A percentile compares a stretch with the other conserved stretches of the same genome.
These are phyloP conservation scores for Fusarium albidum DNA, from an alignment of 2,329 filamentous ascomycete species.

Conservation along the genomic window DNA sequence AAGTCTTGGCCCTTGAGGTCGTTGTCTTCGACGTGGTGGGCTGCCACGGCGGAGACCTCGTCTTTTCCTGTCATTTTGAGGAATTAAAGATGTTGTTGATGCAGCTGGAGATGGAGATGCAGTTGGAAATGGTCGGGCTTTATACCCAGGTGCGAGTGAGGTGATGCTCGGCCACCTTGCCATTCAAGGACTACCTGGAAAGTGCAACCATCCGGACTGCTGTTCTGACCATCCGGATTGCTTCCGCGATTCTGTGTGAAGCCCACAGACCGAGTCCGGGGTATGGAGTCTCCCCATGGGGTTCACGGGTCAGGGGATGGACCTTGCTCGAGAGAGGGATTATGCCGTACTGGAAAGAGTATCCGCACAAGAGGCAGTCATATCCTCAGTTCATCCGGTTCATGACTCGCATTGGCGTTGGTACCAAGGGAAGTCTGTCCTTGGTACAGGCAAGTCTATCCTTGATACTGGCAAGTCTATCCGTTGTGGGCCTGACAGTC, in stretches of 20 bases:
- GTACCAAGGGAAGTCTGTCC: too few relatives aligned
- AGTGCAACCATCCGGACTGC: neutral
- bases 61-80: constrained; percentile 21
- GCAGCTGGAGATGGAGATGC: neutral
- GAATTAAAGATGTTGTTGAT: neutral
- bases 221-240: constrained; percentile 1
- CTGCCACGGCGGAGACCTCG: constrained; percentile 4
- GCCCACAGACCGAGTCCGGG: neutral
- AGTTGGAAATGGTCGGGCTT: neutral
- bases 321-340: constrained; percentile 1
- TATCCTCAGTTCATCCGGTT: neutral
- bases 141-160: constrained; percentile 5
- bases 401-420: neutral
- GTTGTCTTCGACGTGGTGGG: constrained; percentile 20
- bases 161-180: constrained; percentile 5
- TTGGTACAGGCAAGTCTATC: neutral
- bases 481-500: neutral
- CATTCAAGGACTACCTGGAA: neutral
- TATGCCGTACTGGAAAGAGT: neutral
- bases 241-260: neutral
- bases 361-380: neutral
- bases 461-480: constrained; percentile 3
- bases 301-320: neutral
- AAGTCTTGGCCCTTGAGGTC: constrained; percentile 19
- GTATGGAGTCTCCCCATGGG: constrained; percentile 8